Base-by-base conservation (phyloP, 345 rosid species). In the Eucalyptus cloeziana region DNA sequence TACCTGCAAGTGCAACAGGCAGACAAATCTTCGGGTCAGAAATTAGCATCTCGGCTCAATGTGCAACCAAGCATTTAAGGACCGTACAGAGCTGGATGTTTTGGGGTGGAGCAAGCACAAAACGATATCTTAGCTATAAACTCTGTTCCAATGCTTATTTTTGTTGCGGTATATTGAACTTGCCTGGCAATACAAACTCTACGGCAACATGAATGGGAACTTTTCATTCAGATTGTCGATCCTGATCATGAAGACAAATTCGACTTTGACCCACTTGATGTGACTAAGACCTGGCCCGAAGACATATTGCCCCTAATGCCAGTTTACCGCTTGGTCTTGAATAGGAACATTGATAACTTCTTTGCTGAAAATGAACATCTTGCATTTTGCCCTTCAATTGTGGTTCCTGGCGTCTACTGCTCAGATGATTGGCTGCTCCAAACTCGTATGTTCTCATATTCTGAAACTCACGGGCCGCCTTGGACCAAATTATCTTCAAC, bases 241-340 rank as follows among this genome's bases (percentile, higher is more conserved):
- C 98, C 99, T 47, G 97, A 91, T 43, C 95, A 94, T 80, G 99
- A 98, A 91, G 96, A 94, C 90, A 94, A 86, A 88, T 96, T 94
- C 50, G 96, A 98, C 91, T 98, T 97, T 62, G 99, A 96, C 87
- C 99, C 99, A 6, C 98, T 98, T 90, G 99, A 97, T 92, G 97
- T 95, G 80, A 97, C 99, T 86, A 98, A 95, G 96, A 96, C 93
- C 86, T 98, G 99, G 99, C 99, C 99, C 12, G 99, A 98, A 92
- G 98, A 98, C 88, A 92, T 97, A 86, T 88, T 98, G 87, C 99
- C 99, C 33, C 90, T 98, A 88, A 98, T 96, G 92, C 98, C 98
- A 4, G 98, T 98, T 86, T 97, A 99, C 45, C 97, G 98, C 81
- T 90, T 97, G 97, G 98, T 96, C 86, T 91, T 96, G 95, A 96